phyloP scores from a whole-genome alignment of 164 flowering plant genomes.

The Kingdonia uniflora region DNA sequence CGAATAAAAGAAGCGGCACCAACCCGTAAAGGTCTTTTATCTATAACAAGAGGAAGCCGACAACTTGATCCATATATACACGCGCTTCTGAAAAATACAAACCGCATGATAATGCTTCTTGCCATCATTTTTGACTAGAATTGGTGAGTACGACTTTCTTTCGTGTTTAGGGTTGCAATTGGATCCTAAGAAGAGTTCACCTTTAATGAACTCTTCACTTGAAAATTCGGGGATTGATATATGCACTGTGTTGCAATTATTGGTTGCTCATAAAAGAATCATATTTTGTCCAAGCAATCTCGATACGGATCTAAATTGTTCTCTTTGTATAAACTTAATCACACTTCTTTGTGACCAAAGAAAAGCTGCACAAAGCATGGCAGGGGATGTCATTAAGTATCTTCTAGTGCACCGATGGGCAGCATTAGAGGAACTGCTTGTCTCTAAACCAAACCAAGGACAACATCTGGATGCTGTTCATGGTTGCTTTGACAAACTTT shows the following conservation, averaged over 20 bases:
- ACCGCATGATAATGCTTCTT: conserved; percentile 91
- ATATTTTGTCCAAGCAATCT: conserved; percentile 87
- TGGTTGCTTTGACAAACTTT: conserved; percentile 85
- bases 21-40: conserved; percentile 67
- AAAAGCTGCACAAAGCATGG: conserved; percentile 48
- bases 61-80: conserved; percentile 88
- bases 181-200: conserved; percentile 43
- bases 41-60: conserved; percentile 78
- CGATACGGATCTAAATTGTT: conserved; percentile 85
- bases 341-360: conserved; percentile 73
- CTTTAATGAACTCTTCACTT: conserved; percentile 15
- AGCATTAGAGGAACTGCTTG: conserved; percentile 83
- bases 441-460: conserved; percentile 83
- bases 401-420: conserved; percentile 84
- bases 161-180: conserved; percentile 55
- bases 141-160: conserved; percentile 81
- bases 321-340: conserved; percentile 80
- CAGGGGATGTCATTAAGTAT: conserved; percentile 70
- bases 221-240: conserved; percentile 67
- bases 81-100: conserved; percentile 81
- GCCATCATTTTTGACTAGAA: conserved; percentile 65
- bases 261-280: conserved; percentile 78
- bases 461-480: conserved; percentile 73
- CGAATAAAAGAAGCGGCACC: conserved; percentile 78
- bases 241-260: conserved; percentile 67